These are phyloP conservation scores for Mucuna pruriens DNA, from an alignment of 306 rosid species.

Conservation along the genomic window DNA sequence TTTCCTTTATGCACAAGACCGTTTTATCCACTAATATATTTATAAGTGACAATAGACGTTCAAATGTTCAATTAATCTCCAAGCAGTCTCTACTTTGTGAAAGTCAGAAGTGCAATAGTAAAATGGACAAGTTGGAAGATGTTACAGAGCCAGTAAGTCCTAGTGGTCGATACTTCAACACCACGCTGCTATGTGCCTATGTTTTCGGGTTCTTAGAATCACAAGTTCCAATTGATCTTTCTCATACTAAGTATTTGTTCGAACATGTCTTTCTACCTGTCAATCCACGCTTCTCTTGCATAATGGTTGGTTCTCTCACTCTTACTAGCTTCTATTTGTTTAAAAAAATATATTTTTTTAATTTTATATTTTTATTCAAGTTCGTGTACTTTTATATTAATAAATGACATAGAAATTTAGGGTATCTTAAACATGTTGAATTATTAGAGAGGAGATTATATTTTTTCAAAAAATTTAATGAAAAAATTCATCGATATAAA, in stretches of 20 bases:
- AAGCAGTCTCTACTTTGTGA: not conserved
- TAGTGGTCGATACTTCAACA: slow-evolving; percentile 54
- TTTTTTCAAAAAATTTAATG: no score
- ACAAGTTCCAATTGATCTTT: slow-evolving; percentile 45
- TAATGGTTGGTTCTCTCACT: slow-evolving; percentile 54
- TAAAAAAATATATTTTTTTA: no score
- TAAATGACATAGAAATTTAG: no score
- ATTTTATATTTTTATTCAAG: no score
- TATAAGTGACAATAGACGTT: not conserved
- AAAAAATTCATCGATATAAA: no score
- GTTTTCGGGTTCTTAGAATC: slow-evolving; percentile 56
- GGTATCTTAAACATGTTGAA: no score
- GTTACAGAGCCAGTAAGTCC: slow-evolving; percentile 66
- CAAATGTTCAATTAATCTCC: not conserved
- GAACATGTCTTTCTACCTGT: slow-evolving; percentile 44
- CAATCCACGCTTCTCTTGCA: slow-evolving; percentile 66
- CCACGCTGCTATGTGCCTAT: slow-evolving; percentile 38
- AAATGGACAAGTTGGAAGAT: slow-evolving; percentile 36
- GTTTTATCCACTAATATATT: not conserved
- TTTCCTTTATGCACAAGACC: not conserved
- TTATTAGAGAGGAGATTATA: no score
- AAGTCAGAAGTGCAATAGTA: not conserved
- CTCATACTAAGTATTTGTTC: slow-evolving; percentile 28
- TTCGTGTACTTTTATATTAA: no score
- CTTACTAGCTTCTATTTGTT: not conserved